These are phyloP conservation scores for Penicillium griseofulvum DNA, from an alignment of 2,329 filamentous ascomycete species.

Conservation along the genomic window DNA sequence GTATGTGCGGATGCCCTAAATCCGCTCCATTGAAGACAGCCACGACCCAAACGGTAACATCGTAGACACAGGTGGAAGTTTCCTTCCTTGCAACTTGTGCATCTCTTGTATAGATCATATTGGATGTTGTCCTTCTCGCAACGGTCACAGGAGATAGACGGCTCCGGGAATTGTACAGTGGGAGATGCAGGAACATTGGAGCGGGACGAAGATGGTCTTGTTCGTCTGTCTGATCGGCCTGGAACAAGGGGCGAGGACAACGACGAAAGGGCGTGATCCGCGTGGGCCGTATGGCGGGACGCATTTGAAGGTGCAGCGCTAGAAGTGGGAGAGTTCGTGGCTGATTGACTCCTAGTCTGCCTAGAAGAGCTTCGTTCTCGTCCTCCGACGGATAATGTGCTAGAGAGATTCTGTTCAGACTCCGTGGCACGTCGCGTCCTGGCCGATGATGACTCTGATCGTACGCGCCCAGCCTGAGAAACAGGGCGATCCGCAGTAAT, in stretches of 20 bases:
- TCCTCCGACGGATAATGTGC: slow-evolving; percentile 22
- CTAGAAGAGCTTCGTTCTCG: slow-evolving; percentile 25
- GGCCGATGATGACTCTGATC: slow-evolving; percentile 25
- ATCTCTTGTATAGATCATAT: slow-evolving; percentile 84
- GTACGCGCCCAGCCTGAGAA: slow-evolving; percentile 25
- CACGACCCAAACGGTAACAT: slow-evolving; percentile 74
- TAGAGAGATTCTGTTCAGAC: slow-evolving; percentile 30
- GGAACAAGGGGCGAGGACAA: slow-evolving; percentile 23
- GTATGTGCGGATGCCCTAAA: slow-evolving; percentile 72
- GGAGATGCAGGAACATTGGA: slow-evolving; percentile 27
- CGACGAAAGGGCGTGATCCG: slow-evolving; percentile 7
- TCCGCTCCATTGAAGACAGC: slow-evolving; percentile 84
- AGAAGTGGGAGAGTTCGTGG: slow-evolving; percentile 25
- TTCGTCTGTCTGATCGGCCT: slow-evolving; percentile 20
- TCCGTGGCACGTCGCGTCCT: slow-evolving; percentile 34
- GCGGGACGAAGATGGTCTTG: slow-evolving; percentile 34
- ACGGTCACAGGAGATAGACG: slow-evolving; percentile 68
- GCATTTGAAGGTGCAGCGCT: slow-evolving; percentile 4
- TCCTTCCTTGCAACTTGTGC: slow-evolving; percentile 65
- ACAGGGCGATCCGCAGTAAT: slow-evolving; percentile 34
- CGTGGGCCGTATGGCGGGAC: slow-evolving; percentile 3
- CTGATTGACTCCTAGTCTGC: slow-evolving; percentile 22
- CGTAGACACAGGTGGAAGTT: slow-evolving; percentile 74
- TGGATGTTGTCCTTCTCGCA: slow-evolving; percentile 74
- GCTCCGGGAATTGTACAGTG: slow-evolving; percentile 59